A percentile compares a stretch with the other conserved stretches of the same genome.
phyloP scores from a whole-genome alignment of 352 stramenopile genomes.

The Phytopythium boreale region DNA sequence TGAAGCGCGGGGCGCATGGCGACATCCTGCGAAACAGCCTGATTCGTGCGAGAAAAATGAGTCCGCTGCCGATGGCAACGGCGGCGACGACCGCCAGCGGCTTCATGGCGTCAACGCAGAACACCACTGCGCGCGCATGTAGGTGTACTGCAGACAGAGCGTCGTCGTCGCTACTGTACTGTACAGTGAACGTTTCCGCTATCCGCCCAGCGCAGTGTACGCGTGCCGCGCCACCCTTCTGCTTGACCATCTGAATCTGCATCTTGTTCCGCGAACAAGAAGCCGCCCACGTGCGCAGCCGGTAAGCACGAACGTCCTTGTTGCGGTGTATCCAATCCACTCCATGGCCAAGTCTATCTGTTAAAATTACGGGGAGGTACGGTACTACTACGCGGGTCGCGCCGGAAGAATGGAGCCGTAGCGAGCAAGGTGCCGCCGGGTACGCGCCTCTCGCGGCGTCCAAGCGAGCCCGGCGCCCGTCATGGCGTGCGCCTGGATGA shows the following conservation, averaged over 20 bases:
- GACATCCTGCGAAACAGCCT: constrained; percentile 1
- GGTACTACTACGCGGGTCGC: neutral
- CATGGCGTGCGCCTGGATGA: neutral
- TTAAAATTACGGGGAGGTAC: constrained; percentile 3
- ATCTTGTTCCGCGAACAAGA: neutral
- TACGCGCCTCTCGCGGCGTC: neutral
- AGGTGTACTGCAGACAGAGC: too few species aligned
- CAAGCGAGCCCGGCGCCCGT: neutral
- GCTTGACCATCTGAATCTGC: neutral
- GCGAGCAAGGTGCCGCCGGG: too few species aligned
- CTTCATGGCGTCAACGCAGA: neutral
- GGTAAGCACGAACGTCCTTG: neutral
- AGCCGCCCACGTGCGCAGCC: neutral
- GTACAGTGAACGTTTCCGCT: too few species aligned
- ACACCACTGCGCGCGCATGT: too few species aligned
- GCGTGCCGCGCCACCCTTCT: too few species aligned
- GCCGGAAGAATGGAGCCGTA: neutral
- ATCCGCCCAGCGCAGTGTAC: neutral
- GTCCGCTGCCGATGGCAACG: too few species aligned
- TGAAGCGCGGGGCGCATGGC: neutral
- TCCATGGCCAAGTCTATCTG: neutral
- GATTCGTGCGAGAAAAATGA: neutral
- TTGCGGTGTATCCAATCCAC: neutral
- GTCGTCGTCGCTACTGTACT: too few species aligned
- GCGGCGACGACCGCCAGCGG: neutral